A percentile compares a stretch with the other conserved stretches of the same genome.
Evolutionary conservation across 768 basidiomycete genomes (phyloP).

Genomic region (Mycena polygramma): DNA sequence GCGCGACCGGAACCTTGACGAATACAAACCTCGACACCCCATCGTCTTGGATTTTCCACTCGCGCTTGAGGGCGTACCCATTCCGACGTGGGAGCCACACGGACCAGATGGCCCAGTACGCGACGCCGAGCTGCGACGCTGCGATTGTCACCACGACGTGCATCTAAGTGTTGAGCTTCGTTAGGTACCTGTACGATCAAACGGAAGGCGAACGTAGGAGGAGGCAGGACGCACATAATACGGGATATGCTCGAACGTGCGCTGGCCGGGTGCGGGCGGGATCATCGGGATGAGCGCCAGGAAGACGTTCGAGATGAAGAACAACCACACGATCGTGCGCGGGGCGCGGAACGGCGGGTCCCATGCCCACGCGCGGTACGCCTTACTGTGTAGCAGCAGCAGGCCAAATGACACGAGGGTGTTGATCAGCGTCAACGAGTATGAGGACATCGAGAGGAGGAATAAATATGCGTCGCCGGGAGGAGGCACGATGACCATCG

Average conservation of each 20-base stretch:
- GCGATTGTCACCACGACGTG: slow-evolving; percentile 56
- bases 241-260: slow-evolving; percentile 64
- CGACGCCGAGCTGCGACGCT: slow-evolving; percentile 53
- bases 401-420: slow-evolving; percentile 35
- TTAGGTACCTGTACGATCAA: too few relatives aligned
- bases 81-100: slow-evolving; percentile 46
- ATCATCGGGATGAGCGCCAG: slow-evolving; percentile 67
- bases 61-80: slow-evolving; percentile 47
- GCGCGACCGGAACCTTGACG: slow-evolving; percentile 28
- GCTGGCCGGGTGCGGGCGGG: slow-evolving; percentile 61
- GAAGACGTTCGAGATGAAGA: slow-evolving; percentile 73
- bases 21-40: slow-evolving; percentile 45
- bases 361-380: slow-evolving; percentile 49
- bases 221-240: slow-evolving; percentile 61
- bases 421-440: slow-evolving; percentile 36
- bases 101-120: slow-evolving; percentile 53
- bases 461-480: slow-evolving; percentile 79
- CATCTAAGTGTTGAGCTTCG: slow-evolving; percentile 38
- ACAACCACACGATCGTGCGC: slow-evolving; percentile 51
- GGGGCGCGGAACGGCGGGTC: slow-evolving; percentile 49
- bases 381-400: slow-evolving; percentile 47
- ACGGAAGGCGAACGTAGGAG: not conserved
- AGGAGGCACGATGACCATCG: slow-evolving; percentile 59
- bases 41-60: slow-evolving; percentile 50
- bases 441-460: slow-evolving; percentile 53